Conservation (phyloP, 148 eudicot genomes). For the Cornus suecica region DNA sequence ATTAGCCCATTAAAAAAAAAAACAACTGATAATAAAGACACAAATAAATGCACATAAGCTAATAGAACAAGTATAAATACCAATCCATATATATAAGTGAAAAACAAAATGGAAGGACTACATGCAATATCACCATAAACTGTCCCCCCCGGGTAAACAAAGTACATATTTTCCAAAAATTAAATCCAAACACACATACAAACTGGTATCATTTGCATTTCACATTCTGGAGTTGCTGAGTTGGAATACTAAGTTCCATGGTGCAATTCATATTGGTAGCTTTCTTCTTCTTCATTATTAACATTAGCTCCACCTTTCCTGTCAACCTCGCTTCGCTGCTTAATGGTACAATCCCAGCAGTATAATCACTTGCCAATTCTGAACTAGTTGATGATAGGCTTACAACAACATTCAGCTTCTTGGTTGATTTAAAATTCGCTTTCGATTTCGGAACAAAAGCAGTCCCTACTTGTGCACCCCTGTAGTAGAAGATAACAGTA, state of each 20-base stretch:
- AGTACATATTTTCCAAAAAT: not conserved
- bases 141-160: too few species aligned
- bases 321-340: not conserved
- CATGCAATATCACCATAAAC: too few species aligned
- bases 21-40: too few species aligned
- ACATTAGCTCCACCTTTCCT: not conserved
- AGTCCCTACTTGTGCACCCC: not conserved
- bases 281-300: not conserved
- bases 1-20: too few species aligned
- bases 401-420: conserved; percentile 7
- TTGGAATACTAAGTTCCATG: not conserved
- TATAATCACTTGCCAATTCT: not conserved
- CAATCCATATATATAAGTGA: too few species aligned
- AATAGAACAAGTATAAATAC: too few species aligned
- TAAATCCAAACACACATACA: too few species aligned
- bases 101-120: too few species aligned
- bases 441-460: not conserved
- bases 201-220: not conserved
- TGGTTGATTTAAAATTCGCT: not conserved
- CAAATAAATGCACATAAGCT: too few species aligned
- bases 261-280: not conserved
- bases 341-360: not conserved
- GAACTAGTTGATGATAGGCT: not conserved
- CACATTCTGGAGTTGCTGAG: not conserved
- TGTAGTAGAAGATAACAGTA: not conserved